These are phyloP conservation scores for Entrophospora sp. DNA, from an alignment of 192 early-diverging fungal species.

Conservation along the genomic window DNA sequence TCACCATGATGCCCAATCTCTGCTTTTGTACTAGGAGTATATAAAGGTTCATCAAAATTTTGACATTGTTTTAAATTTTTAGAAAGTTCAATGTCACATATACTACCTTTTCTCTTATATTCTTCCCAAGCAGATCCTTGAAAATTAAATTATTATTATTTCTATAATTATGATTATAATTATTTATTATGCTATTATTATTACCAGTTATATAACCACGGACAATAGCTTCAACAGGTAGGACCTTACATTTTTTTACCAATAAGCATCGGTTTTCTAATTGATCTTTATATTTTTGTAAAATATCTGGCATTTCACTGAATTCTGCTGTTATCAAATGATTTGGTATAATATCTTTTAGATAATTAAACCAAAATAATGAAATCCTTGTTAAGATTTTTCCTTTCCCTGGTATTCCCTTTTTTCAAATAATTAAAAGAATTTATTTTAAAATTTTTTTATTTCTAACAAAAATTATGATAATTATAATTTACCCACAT, in stretches of 20 bases:
- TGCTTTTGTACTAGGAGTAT: constrained; percentile 98
- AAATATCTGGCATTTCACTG: constrained; percentile 78
- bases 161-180: no score
- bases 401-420: constrained; percentile 93
- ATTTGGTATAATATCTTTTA: constrained; percentile 86
- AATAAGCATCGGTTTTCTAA: constrained; percentile 85
- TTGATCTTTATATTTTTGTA: constrained; percentile 85
- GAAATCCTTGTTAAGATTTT: constrained; percentile 94
- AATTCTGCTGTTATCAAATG: constrained; percentile 94
- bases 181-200: not conserved
- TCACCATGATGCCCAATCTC: constrained; percentile 94
- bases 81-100: constrained; percentile 88
- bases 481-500: constrained; percentile 47
- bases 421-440: constrained; percentile 9
- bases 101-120: constrained; percentile 84
- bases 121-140: constrained; percentile 89
- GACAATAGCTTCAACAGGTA: constrained; percentile 97
- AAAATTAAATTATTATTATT: not conserved
- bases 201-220: constrained; percentile 91
- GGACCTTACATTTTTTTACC: constrained; percentile 82
- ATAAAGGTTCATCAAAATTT: constrained; percentile 72
- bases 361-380: constrained; percentile 90
- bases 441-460: not conserved
- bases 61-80: constrained; percentile 74
- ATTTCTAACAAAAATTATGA: not conserved